Base-by-base conservation (phyloP, 768 basidiomycete species). In the Termitomyces sp. region DNA sequence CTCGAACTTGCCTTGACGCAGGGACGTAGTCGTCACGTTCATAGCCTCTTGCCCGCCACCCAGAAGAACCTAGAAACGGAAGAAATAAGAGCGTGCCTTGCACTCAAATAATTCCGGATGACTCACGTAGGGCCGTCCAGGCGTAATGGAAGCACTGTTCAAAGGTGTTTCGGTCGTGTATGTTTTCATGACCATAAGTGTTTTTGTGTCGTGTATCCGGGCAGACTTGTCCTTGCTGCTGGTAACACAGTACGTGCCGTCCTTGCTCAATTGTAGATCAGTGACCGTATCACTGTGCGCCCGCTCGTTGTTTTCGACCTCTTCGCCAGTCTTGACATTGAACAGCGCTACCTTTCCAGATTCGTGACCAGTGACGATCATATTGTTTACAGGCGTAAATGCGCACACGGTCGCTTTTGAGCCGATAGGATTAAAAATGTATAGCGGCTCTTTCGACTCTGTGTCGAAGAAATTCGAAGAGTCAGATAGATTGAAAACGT, bases 31-130 rank as follows among this genome's bases (percentile, higher is more conserved):
- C 15, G 97, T 98, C 53, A 98, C 97, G 67, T 78, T 87, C 93
- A 94, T 96, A 4, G 97, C 97, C 70, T 97, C 96, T 74, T 98
- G 97, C 45, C 97, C 97, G 72, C 97, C 96, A 46, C 97, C 97
- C 24, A 97, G 79, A 34, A 98, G 82, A 45, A 95, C 81, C 91
- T 94, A 57, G 8, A 30, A 39, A 18, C 16, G 15, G 20, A 3
- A 4, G 24, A 37, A 37, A 34, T 56, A 24, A 56, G 45, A 12
- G 50, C 34, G 44, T 45, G 16, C 13, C 27, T 7, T 20, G 1
- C 30, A 27, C 30, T 6, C 22, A 13, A 33, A 24, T 13, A 46
- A 41, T 15, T 41, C 52, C 1, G 22, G 6, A 42, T 30, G 7
- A 71, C 84, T 63, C 58, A 91, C 92, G 68, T 95, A 98, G 51